phyloP scores from a whole-genome alignment of 2,329 filamentous ascomycete species.

The Monosporascus sp. region DNA sequence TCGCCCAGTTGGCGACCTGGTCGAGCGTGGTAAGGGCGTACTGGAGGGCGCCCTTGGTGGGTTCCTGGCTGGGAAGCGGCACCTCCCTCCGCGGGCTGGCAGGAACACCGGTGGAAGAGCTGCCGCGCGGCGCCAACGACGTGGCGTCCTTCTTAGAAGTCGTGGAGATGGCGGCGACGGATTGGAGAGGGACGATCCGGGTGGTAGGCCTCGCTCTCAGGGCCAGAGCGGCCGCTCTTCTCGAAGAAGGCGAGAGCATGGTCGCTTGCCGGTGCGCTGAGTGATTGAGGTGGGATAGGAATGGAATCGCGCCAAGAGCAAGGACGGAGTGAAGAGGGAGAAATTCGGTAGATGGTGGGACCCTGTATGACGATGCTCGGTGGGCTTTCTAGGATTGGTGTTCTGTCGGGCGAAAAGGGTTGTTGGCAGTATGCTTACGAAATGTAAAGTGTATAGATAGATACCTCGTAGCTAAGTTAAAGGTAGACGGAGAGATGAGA shows the following conservation, averaged over 20 bases:
- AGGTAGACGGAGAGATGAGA: no score
- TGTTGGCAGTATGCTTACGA: no score
- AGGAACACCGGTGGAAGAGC: slow-evolving; percentile 46
- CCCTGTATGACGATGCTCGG: no score
- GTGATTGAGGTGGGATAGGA: no score
- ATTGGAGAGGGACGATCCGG: slow-evolving; percentile 53
- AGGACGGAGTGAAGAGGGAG: no score
- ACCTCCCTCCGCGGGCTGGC: slow-evolving; percentile 62
- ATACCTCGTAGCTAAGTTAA: no score
- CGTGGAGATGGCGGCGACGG: slow-evolving; percentile 60
- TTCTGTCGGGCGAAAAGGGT: no score
- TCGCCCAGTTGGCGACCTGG: slow-evolving; percentile 75
- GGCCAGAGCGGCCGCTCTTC: neutral
- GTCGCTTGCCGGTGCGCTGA: no score
- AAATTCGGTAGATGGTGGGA: no score
- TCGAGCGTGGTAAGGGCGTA: slow-evolving; percentile 83
- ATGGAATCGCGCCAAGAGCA: no score
- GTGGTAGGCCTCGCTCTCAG: neutral
- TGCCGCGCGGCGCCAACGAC: slow-evolving; percentile 39
- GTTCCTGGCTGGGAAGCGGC: slow-evolving; percentile 70
- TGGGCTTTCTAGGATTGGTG: no score
- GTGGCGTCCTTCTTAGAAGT: slow-evolving; percentile 60
- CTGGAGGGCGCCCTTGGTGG: slow-evolving; percentile 75
- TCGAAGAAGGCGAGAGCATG: neutral
- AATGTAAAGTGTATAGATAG: no score